Evolutionary conservation across 768 basidiomycete species (phyloP), one percentile per base, ranked within the genome.

Genomic region (Xerocomellus dryophilus): DNA sequence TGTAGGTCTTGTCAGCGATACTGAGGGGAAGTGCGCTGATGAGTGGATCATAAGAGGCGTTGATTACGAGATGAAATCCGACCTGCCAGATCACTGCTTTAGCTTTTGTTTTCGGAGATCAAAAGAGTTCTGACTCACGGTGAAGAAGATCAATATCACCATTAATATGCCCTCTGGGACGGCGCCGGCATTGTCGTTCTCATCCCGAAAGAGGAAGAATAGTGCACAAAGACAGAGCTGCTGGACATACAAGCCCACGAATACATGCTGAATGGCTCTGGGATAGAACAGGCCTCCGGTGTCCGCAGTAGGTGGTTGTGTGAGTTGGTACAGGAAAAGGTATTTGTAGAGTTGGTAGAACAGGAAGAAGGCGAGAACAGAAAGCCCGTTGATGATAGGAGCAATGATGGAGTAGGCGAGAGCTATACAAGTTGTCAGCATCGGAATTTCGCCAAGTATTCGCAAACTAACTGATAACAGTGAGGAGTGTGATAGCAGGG

Each of bases 261-360:
- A 98, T 29, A 96, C 66, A 65, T 98, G 97, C 45, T 90, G 85
- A 25, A 98, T 82, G 5, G 97, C 96, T 71, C 86, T 90, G 21
- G 95, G 95, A 79, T 93, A 98, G 78, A 97, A 98, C 45, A 91
- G 67, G 0, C 97, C 97, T 35, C 96, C 96, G 0, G 93, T 96
- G 51, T 97, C 94, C 46, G 74, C 74, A 5, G 78, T 71, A 0
- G 78, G 66, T 4, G 85, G 81, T 66, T 93, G 86, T 51, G 90
- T 84, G 62, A 83, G 82, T 56, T 82, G 84, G 76, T 83, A 93
- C 49, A 90, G 75, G 80, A 90, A 93, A 29, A 91, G 81, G 62
- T 93, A 93, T 70, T 90, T 92, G 80, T 90, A 93, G 34, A 92
- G 71, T 55, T 84, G 74, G 70, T 88, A 95, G 72, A 93, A 90